Evolutionary conservation across 139 green algal genomes (phyloP).

Genomic region (Microglena sp.): DNA sequence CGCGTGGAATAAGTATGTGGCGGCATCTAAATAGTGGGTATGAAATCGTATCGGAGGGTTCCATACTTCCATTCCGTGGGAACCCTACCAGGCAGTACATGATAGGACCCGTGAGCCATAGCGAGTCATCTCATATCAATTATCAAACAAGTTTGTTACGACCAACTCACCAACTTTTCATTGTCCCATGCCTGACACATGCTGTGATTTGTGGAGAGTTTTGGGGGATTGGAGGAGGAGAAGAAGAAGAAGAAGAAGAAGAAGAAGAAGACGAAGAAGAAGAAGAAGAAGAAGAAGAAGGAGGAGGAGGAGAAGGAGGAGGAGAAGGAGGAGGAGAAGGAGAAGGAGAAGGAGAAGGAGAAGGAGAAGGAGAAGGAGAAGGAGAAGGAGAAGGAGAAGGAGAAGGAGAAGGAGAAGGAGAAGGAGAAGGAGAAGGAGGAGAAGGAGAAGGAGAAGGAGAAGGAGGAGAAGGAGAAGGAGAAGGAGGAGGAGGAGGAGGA

Average conservation of each 20-base stretch:
- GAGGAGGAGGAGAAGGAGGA: not conserved
- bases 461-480: constrained; percentile 2
- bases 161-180: not conserved
- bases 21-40: too few relatives aligned
- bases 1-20: too few relatives aligned
- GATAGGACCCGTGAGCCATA: too few relatives aligned
- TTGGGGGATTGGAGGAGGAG: not conserved
- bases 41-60: too few relatives aligned
- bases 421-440: constrained; percentile 12
- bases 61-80: too few relatives aligned
- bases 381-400: not conserved
- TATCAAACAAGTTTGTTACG: too few relatives aligned
- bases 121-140: too few relatives aligned
- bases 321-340: not conserved
- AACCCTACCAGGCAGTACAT: too few relatives aligned
- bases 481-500: not conserved
- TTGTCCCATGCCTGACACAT: constrained; percentile 1
- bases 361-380: not conserved
- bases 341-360: not conserved
- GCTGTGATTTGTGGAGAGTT: not conserved
- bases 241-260: not conserved
- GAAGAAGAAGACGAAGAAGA: too few relatives aligned
- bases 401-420: constrained; percentile 11
- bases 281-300: not conserved
- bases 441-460: not conserved